Percentiles rank a stretch among this genome's conserved stretches.
Conservation (phyloP, 1,284 basidiomycete species). For the Fomitopsis pinicola region DNA sequence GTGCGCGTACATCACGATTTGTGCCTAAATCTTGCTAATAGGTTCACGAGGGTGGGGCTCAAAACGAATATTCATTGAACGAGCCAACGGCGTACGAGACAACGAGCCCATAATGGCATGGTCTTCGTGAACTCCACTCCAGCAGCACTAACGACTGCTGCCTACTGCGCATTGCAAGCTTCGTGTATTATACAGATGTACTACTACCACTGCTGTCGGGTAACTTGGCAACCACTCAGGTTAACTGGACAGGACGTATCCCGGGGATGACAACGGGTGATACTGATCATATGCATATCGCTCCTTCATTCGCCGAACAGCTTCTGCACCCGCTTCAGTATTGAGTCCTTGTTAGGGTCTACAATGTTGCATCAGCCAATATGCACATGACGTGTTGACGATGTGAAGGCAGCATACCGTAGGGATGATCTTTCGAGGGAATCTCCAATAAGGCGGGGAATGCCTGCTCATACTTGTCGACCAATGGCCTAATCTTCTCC, state of each 20-base stretch:
- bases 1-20: background rate
- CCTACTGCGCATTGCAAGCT: background rate
- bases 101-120: constrained; percentile 70
- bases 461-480: constrained; percentile 93
- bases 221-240: background rate
- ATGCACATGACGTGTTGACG: background rate
- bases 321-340: constrained; percentile 97
- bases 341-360: constrained; percentile 97
- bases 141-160: background rate
- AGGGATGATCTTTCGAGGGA: constrained; percentile 92
- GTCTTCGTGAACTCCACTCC: constrained; percentile 22
- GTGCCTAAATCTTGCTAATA: constrained; percentile 23
- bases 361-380: constrained; percentile 8
- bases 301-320: constrained; percentile 77
- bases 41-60: constrained; percentile 61
- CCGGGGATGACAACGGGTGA: constrained; percentile 3
- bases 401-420: constrained; percentile 45
- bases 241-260: constrained; percentile 8
- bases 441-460: constrained; percentile 98
- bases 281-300: background rate
- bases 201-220: background rate
- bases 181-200: constrained; percentile 5
- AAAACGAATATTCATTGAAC: constrained; percentile 68
- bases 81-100: constrained; percentile 59
- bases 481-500: constrained; percentile 93